These are phyloP conservation scores for Hyphopichia wangnamkhiaoensis DNA, from an alignment of 1,139 yeast genomes.

Conservation along the genomic window DNA sequence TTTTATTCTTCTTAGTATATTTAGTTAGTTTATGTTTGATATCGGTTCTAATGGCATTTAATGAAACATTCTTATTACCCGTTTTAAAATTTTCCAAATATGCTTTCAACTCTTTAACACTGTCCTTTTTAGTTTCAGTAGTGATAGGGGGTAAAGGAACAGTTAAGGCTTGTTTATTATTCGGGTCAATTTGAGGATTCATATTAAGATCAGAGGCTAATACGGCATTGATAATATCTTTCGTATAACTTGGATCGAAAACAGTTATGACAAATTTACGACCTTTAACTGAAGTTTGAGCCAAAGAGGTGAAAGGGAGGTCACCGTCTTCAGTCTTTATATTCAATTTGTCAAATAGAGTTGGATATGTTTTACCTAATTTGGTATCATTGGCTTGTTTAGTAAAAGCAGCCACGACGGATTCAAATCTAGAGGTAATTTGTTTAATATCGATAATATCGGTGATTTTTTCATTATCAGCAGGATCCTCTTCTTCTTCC, in stretches of 20 bases:
- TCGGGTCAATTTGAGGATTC: conserved; percentile 75
- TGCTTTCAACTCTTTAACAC: conserved; percentile 60
- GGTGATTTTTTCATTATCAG: conserved; percentile 14
- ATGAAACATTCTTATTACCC: conserved; percentile 47
- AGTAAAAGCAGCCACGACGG: conserved; percentile 52
- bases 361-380: conserved; percentile 67
- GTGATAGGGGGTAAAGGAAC: conserved; percentile 78
- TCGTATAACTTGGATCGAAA: conserved; percentile 74
- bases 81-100: conserved; percentile 65
- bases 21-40: conserved; percentile 59
- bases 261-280: conserved; percentile 72
- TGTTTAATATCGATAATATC: conserved; percentile 37
- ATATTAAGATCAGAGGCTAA: conserved; percentile 68
- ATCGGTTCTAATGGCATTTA: conserved; percentile 63
- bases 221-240: conserved; percentile 68
- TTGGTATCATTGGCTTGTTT: conserved; percentile 62
- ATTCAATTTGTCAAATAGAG: conserved; percentile 60
- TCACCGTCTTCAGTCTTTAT: conserved; percentile 53
- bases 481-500: conserved; percentile 17
- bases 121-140: conserved; percentile 62
- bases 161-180: conserved; percentile 70
- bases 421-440: conserved; percentile 48
- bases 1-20: conserved; percentile 37
- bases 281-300: conserved; percentile 77
- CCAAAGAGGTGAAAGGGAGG: conserved; percentile 59